Conservation (phyloP, 2,329 filamentous ascomycete species). For the Dactylellina cionopaga region DNA sequence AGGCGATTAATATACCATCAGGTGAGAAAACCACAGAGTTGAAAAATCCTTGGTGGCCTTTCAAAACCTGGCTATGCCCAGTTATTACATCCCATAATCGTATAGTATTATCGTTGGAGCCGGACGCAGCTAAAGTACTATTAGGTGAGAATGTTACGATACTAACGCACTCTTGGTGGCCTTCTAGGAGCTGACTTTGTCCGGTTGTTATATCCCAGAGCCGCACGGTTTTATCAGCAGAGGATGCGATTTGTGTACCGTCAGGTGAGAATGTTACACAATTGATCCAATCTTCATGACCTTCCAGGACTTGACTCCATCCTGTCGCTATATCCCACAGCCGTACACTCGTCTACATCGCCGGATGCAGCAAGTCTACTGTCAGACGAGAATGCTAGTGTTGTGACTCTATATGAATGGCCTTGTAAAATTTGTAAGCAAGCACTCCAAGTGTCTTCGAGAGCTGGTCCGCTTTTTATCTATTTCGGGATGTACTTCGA, state of each 20-base stretch:
- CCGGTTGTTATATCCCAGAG: not conserved
- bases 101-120: not conserved
- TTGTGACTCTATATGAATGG: not conserved
- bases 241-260: too few species aligned
- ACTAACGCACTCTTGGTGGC: not conserved
- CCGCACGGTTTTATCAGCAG: not conserved
- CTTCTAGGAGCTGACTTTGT: too few species aligned
- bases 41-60: not conserved
- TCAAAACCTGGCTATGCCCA: not conserved
- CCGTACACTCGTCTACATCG: too few species aligned
- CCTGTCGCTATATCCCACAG: too few species aligned
- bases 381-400: constrained; percentile 11
- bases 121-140: not conserved
- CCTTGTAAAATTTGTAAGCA: not conserved
- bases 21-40: not conserved
- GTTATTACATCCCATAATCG: not conserved
- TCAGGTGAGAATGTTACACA: too few species aligned
- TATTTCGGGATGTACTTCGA: not conserved
- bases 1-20: not conserved
- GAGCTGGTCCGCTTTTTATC: not conserved
- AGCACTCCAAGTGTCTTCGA: not conserved
- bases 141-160: constrained; percentile 2
- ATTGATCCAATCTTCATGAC: too few species aligned
- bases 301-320: too few species aligned
- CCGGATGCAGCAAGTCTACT: not conserved